Evolutionary conservation across 257 asterid species (phyloP), one percentile per base, ranked within the genome.

Genomic region (Catharanthus roseus): DNA sequence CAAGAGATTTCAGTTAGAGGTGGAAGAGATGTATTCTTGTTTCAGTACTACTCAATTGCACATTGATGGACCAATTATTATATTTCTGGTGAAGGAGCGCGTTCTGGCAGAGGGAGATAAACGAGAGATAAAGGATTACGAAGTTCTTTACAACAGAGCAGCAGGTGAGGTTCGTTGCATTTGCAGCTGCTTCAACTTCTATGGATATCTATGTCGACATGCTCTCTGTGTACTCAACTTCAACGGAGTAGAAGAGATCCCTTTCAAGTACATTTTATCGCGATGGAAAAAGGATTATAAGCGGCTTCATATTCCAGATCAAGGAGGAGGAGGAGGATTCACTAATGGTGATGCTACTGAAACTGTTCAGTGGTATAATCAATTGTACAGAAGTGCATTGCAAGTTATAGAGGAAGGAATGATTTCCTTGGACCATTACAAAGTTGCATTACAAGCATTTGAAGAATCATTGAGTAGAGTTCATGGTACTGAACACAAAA

Each of bases 21-120:
- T 87, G 55, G 96, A 89, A 83, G 96, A 86, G 79, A 91, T 89
- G 96, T 86, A 89, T 78, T 89, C 96, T 29, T 91, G 97, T 73
- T 89, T 87, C 81, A 81, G 95, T 45, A 87, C 97, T 18, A 85
- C 87, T 41, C 92, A 83, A 79, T 68, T 91, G 47, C 93, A 91
- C 66, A 33, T 58, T 3, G 92, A 91, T 49, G 96, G 96, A 62
- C 80, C 87, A 18, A 56, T 82, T 57, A 41, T 82, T 4, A 83
- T 87, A 66, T 91, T 87, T 49, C 57, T 89, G 74, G 97, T 91
- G 63, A 91, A 89, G 75, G 96, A 89, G 67, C 82, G 91, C 66
- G 88, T 81, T 73, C 70, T 78, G 45, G 77, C 64, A 1, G 95
- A 90, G 75, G 97, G 86, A 58, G 85, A 86, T 69, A 63, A 81